Base-by-base conservation (phyloP, 805 yeast genomes). In the Hanseniaspora hatyaiensis region DNA sequence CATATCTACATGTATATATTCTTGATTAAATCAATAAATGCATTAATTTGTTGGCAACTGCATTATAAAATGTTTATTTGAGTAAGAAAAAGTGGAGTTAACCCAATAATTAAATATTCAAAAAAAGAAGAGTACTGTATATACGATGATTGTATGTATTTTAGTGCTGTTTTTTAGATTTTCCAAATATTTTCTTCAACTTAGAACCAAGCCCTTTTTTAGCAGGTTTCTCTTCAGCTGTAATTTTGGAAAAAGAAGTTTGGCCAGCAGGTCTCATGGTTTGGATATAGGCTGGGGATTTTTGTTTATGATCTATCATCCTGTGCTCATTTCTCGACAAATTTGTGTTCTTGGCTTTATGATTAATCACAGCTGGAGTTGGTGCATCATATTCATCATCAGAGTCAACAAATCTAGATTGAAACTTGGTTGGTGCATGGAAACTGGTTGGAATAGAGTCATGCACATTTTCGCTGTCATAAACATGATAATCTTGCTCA, bases 361-460 rank as follows among this genome's bases (percentile, higher is more conserved):
- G 28, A 4, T 23, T 24, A 8, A 24, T n/a, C 8, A 15, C 28
- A 23, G 15, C 20, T 37, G 12, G 19, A 6, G 44, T 34, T 8
- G 15, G 12, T 6, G 11, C 12, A 4, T 43, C 41, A 24, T 24
- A 6, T 38, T 78, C 84, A 12, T 80, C 78, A 55, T 78, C 83
- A 2, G 82, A 77, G 57, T 80, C 86, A 4, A 66, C 68, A 52
- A 78, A 72, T 54, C 84, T 67, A 1, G 85, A 78, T 49, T 64
- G 71, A 60, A 68, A 73, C 1, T 61, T 62, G 18, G 43, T 50
- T 3, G 54, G 16, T 20, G 15, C n/a, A n/a, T n/a, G n/a, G n/a
- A n/a, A n/a, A n/a, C n/a, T n/a, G n/a, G n/a, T n/a, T n/a, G n/a
- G n/a, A n/a, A n/a, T n/a, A n/a, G n/a, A n/a, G n/a, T n/a, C n/a